phyloP scores from a whole-genome alignment of 305 asterid genomes.

The Ruellia speciosa region DNA sequence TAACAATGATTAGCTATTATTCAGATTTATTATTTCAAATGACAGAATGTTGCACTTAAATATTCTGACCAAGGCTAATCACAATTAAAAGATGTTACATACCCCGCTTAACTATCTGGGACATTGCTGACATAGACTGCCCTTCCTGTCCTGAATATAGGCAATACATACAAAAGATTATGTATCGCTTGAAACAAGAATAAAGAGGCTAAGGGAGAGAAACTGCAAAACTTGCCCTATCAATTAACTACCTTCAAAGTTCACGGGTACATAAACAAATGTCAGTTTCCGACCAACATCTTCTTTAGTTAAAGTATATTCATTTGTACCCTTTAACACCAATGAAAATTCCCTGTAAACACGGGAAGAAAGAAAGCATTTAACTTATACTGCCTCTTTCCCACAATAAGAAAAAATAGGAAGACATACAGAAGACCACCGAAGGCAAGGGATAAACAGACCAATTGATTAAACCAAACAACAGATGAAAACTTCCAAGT shows the following conservation, averaged over 20 bases:
- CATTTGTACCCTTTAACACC: constrained; percentile 76
- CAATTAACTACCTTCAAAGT: constrained; percentile 72
- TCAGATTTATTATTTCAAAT: background rate
- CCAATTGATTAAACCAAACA: constrained; percentile 19
- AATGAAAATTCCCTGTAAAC: constrained; percentile 48
- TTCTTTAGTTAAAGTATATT: constrained; percentile 65
- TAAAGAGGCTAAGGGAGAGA: constrained; percentile 20
- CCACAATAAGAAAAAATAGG: background rate
- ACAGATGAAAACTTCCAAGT: background rate
- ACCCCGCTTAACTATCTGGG: constrained; percentile 76
- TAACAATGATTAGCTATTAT: background rate
- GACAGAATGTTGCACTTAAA: constrained; percentile 8
- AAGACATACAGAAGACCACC: constrained; percentile 2
- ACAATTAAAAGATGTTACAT: constrained; percentile 16
- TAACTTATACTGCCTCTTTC: constrained; percentile 18
- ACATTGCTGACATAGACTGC: constrained; percentile 55
- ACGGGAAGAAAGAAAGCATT: constrained; percentile 19
- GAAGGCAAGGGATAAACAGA: constrained; percentile 1
- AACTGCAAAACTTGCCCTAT: constrained; percentile 14
- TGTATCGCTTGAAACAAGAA: constrained; percentile 8
- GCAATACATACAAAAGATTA: constrained; percentile 15
- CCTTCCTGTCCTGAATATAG: constrained; percentile 85
- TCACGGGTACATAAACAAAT: constrained; percentile 77
- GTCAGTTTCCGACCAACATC: constrained; percentile 63
- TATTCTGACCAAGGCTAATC: constrained; percentile 1